These are phyloP conservation scores for Clarireedia sp. DNA, from an alignment of 2,329 filamentous ascomycete species.

Conservation along the genomic window DNA sequence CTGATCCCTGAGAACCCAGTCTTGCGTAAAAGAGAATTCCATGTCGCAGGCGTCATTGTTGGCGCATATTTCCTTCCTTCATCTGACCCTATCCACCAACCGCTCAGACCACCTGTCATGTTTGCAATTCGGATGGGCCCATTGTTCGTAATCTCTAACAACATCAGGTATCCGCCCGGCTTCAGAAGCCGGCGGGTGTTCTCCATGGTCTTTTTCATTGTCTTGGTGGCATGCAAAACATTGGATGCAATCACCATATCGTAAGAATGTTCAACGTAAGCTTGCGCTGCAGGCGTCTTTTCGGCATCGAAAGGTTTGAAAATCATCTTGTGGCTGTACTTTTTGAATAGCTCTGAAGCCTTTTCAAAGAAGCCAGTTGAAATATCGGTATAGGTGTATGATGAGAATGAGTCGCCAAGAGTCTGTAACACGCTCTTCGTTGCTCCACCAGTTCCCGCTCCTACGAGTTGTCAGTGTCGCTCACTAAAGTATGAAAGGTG, in stretches of 20 bases:
- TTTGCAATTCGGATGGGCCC: background rate
- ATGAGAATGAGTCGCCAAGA: background rate
- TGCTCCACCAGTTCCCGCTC: constrained; percentile 22
- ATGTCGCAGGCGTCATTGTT: constrained; percentile 6
- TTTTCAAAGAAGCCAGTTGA: background rate
- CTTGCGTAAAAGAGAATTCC: constrained; percentile 18
- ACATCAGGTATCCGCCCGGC: constrained; percentile 38
- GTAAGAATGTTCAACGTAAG: constrained; percentile 26
- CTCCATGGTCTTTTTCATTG: constrained; percentile 21
- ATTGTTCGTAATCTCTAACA: background rate
- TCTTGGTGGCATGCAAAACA: constrained; percentile 34
- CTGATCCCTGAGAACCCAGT: constrained; percentile 28
- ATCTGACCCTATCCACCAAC: constrained; percentile 13
- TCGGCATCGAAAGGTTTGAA: constrained; percentile 30
- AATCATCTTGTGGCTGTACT: no score
- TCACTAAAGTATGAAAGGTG: no score
- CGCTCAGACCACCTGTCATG: background rate
- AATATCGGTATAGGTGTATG: constrained; percentile 3
- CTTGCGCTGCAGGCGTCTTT: constrained; percentile 26
- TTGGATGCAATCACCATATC: constrained; percentile 35
- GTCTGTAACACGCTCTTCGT: constrained; percentile 14
- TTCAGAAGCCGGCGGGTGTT: constrained; percentile 33
- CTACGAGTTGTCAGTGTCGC: constrained; percentile 12
- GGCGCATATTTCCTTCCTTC: constrained; percentile 3
- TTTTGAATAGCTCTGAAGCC: background rate